phyloP scores from a whole-genome alignment of 164 flowering plant genomes.

The Pachysandra terminalis region DNA sequence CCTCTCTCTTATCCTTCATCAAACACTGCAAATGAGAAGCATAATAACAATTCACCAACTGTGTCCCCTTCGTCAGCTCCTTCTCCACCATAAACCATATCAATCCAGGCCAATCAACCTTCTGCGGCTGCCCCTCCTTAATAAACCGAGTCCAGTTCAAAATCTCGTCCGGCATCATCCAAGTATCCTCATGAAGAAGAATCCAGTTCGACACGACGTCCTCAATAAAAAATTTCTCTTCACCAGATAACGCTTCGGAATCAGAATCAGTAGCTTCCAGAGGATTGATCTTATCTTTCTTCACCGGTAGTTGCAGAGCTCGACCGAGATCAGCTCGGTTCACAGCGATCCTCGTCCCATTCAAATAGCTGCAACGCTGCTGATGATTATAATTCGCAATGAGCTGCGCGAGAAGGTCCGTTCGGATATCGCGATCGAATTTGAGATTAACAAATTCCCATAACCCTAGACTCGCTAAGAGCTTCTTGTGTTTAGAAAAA shows the following conservation, averaged over 20 bases:
- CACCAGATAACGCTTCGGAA: conserved; percentile 11
- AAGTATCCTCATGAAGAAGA: conserved; percentile 57
- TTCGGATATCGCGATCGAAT: conserved; percentile 47
- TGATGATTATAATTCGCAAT: conserved; percentile 37
- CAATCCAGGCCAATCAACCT: conserved; percentile 57
- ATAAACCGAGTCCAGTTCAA: conserved; percentile 34
- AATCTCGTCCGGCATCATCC: conserved; percentile 55
- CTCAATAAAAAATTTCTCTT: conserved; percentile 35
- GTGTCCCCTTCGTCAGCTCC: conserved; percentile 38
- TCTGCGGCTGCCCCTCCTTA: conserved; percentile 52
- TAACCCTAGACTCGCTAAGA: conserved; percentile 55
- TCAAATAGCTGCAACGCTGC: conserved; percentile 41
- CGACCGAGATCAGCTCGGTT: conserved; percentile 66
- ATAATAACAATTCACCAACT: conserved; percentile 32
- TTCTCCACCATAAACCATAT: conserved; percentile 77
- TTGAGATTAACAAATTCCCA: conserved; percentile 82
- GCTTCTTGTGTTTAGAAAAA: conserved; percentile 48
- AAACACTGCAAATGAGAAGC: conserved; percentile 56
- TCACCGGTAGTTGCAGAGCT: conserved; percentile 67
- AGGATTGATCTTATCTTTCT: conserved; percentile 34
- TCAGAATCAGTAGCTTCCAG: conserved; percentile 26
- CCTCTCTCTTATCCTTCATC: conserved; percentile 43
- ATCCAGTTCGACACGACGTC: conserved; percentile 57
- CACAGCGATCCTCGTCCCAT: conserved; percentile 40
- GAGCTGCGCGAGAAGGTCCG: conserved; percentile 53